Conservation (phyloP, 2,329 filamentous ascomycete genomes). For the Colletotrichum horii region DNA sequence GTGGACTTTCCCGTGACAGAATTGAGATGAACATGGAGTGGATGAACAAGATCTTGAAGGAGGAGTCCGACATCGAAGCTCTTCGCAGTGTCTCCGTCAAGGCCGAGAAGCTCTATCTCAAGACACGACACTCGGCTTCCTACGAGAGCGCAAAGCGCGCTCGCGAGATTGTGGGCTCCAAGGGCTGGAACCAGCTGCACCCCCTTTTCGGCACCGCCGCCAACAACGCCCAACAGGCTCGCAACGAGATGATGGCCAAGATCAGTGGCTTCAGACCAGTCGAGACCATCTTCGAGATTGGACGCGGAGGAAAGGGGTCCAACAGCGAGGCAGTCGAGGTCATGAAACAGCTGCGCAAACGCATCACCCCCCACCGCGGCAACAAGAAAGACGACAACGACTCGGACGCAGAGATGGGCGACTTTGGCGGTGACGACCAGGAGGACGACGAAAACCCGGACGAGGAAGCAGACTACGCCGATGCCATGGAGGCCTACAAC, state of each 20-base stretch:
- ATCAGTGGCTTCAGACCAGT: slow-evolving; percentile 88
- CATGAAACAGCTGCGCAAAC: slow-evolving; percentile 74
- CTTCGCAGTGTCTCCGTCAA: slow-evolving; percentile 80
- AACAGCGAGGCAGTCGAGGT: slow-evolving; percentile 73
- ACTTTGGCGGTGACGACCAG: slow-evolving; percentile 33
- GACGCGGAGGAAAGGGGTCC: slow-evolving; percentile 69
- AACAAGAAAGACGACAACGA: slow-evolving; percentile 43
- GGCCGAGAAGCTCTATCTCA: slow-evolving; percentile 91
- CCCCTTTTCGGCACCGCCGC: slow-evolving; percentile 78
- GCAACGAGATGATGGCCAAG: slow-evolving; percentile 85
- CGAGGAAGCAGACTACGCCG: slow-evolving; percentile 37
- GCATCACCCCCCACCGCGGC: slow-evolving; percentile 63
- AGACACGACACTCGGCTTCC: slow-evolving; percentile 88
- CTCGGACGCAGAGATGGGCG: slow-evolving; percentile 32
- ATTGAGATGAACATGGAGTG: slow-evolving; percentile 82
- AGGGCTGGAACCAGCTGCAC: slow-evolving; percentile 77
- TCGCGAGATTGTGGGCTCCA: slow-evolving; percentile 75
- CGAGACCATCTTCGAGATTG: slow-evolving; percentile 97
- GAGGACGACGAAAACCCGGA: slow-evolving; percentile 37
- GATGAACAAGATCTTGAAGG: slow-evolving; percentile 77
- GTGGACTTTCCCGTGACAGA: slow-evolving; percentile 73
- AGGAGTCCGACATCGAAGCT: slow-evolving; percentile 74
- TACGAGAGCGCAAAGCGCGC: slow-evolving; percentile 88
- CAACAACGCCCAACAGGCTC: slow-evolving; percentile 69
- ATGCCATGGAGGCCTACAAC: slow-evolving; percentile 34